A percentile compares a stretch with the other conserved stretches of the same genome.
These are phyloP conservation scores for Phoma herbarum DNA, from an alignment of 2,329 filamentous ascomycete species.

Conservation along the genomic window DNA sequence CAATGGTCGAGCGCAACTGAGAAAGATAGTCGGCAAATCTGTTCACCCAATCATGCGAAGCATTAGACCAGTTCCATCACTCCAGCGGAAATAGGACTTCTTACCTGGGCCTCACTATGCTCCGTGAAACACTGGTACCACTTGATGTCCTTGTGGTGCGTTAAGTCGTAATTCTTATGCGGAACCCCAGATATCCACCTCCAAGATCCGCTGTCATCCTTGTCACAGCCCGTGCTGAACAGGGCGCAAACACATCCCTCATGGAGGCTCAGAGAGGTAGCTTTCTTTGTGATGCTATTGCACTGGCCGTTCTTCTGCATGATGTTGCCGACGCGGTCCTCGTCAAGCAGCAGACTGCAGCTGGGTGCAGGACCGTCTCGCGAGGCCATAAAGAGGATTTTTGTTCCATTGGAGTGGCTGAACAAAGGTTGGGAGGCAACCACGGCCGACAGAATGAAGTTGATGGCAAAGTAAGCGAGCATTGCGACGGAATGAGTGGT, in stretches of 20 bases:
- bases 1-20: background rate
- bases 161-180: background rate
- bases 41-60: background rate
- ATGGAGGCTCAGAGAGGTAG: background rate
- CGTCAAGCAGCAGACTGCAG: background rate
- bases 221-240: background rate
- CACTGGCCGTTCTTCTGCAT: background rate
- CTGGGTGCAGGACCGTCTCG: background rate
- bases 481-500: background rate
- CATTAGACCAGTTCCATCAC: background rate
- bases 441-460: background rate
- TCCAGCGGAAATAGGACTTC: background rate
- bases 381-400: background rate
- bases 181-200: background rate
- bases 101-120: background rate
- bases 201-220: background rate
- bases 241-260: background rate
- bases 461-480: background rate
- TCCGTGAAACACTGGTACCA: background rate
- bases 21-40: background rate
- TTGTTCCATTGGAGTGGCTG: background rate
- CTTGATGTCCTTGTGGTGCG: background rate
- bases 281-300: background rate
- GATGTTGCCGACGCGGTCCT: background rate
- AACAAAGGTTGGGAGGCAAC: background rate